Evolutionary conservation across 495 filamentous ascomycete species (phyloP).

Genomic region (Bacidia gigantensis): DNA sequence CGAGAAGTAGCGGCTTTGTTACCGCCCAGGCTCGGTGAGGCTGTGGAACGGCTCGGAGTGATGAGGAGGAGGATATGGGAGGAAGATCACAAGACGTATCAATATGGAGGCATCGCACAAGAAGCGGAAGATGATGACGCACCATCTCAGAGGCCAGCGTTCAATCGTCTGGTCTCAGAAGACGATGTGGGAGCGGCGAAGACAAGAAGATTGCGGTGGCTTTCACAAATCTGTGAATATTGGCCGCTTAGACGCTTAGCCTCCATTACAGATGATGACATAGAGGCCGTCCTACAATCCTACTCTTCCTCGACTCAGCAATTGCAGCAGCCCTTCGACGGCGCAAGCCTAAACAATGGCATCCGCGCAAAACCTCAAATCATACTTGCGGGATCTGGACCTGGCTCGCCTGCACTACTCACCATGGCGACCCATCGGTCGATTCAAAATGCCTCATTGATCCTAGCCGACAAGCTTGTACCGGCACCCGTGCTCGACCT

Average conservation of each 20-base stretch:
- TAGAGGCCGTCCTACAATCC: slow-evolving; percentile 53
- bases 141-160: slow-evolving; percentile 66
- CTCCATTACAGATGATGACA: slow-evolving; percentile 62
- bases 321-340: slow-evolving; percentile 14
- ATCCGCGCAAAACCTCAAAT: slow-evolving; percentile 43
- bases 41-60: slow-evolving; percentile 66
- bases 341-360: slow-evolving; percentile 15
- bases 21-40: slow-evolving; percentile 66
- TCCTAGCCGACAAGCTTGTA: slow-evolving; percentile 94
- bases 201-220: slow-evolving; percentile 77
- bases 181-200: slow-evolving; percentile 60
- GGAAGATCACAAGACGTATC: slow-evolving; percentile 49
- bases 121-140: slow-evolving; percentile 69
- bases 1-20: slow-evolving; percentile 72
- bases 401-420: slow-evolving; percentile 81
- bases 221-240: slow-evolving; percentile 95
- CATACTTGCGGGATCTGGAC: slow-evolving; percentile 83
- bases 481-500: slow-evolving; percentile 75
- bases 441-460: slow-evolving; percentile 67
- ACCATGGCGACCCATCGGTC: slow-evolving; percentile 82
- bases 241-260: slow-evolving; percentile 83
- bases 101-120: slow-evolving; percentile 26
- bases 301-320: slow-evolving; percentile 32
- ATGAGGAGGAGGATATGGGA: slow-evolving; percentile 64
- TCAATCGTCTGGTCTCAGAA: slow-evolving; percentile 70